These are phyloP conservation scores for Aspergillus flavus DNA, from an alignment of 2,329 filamentous ascomycete species.

Conservation along the genomic window DNA sequence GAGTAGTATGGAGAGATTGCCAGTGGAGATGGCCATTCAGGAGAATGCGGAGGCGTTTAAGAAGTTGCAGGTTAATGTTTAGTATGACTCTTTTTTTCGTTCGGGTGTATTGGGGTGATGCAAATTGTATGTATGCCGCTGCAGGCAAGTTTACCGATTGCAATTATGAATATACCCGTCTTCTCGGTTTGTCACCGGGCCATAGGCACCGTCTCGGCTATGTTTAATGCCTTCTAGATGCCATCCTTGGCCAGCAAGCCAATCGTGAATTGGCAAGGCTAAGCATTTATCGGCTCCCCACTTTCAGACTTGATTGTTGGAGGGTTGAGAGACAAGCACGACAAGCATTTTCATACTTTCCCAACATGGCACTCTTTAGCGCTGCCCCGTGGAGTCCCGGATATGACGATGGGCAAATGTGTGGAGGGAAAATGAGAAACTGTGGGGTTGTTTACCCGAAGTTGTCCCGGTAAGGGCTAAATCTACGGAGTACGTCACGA, in stretches of 20 bases:
- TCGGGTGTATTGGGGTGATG: background rate
- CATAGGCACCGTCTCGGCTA: too few relatives aligned
- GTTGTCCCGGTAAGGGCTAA: background rate
- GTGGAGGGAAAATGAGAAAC: background rate
- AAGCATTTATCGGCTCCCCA: background rate
- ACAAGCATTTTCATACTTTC: background rate
- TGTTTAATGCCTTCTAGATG: background rate
- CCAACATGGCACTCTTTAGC: background rate
- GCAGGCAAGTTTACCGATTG: background rate
- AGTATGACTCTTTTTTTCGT: background rate
- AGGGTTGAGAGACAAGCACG: background rate
- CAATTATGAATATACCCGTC: background rate
- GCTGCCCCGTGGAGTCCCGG: background rate
- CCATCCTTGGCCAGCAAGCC: background rate
- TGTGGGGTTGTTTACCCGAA: background rate
- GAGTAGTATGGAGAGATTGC: constrained; percentile 68
- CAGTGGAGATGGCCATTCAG: constrained; percentile 68
- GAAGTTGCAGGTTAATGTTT: constrained; percentile 29
- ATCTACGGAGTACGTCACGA: too few relatives aligned
- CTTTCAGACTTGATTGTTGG: background rate
- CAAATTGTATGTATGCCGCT: background rate
- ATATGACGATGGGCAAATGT: background rate
- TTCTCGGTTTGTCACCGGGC: too few relatives aligned
- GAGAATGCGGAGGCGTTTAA: constrained; percentile 61
- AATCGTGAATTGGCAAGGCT: background rate